Base-by-base conservation (phyloP, 495 filamentous ascomycete genomes). In the Halenospora varia region DNA sequence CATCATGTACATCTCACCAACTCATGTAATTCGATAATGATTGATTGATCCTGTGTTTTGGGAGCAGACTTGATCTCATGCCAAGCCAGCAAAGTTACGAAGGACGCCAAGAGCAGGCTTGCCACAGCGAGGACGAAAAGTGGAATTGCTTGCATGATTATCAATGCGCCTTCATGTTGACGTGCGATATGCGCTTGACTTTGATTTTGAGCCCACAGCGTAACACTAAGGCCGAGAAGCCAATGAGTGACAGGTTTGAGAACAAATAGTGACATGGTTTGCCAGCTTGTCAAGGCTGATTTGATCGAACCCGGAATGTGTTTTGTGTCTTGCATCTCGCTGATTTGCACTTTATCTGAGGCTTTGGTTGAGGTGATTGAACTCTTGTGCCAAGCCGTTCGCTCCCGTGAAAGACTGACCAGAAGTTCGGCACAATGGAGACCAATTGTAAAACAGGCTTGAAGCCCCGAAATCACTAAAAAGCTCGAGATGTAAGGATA, bases 351-450 rank as follows among this genome's bases (percentile, higher is more conserved):
- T 13, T 4, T 35, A 4, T 35, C 13, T 4, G 29, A 4, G 4
- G 29, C 29, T 6, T 6, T 35, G 6, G 29, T 6, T 6, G 29
- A 35, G 4, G 6, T 13, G 4, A 35, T 35, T 13, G 29, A 13
- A 35, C 13, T 35, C 13, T 35, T 35, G 29, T 35, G 6, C 13
- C 29, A 6, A 35, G 29, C 4, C 6, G 13, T 35, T 58, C 77
- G 73, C 55, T 77, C 76, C 20, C 76, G 62, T 3, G 69, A 73
- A 9, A 72, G 46, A 60, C 74, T 77, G 57, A 75, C 72, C 4
- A 75, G 53, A 11, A 75, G 72, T 55, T 78, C 75, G 13, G 70
- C 55, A 48, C 67, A 71, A 61, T 77, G 76, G 10, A 77, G 68
- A 0, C 57, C 64, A n/a, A 47, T 9, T 6, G 44, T 47, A 47